Conservation (phyloP, 2,329 filamentous ascomycete genomes). For the Cladobotryum mycophilum region DNA sequence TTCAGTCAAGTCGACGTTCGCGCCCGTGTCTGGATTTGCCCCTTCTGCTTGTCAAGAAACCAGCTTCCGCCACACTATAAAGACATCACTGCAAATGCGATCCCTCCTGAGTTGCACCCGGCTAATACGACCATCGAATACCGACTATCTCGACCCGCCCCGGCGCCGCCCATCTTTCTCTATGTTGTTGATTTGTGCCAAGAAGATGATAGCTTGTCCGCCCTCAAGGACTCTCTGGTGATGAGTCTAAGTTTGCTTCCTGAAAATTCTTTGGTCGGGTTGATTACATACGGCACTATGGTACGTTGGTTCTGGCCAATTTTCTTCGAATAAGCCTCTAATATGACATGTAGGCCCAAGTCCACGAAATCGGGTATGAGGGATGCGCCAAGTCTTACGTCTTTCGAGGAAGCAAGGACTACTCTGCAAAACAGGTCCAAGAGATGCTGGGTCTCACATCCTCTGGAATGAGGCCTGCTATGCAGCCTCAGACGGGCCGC, state of each 20-base stretch:
- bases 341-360: conserved; percentile 61
- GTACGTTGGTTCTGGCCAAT: conserved; percentile 37
- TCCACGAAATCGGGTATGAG: conserved; percentile 95
- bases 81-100: conserved; percentile 77
- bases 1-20: conserved; percentile 74
- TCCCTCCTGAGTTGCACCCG: conserved; percentile 76
- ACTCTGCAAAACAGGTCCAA: conserved; percentile 96
- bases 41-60: conserved; percentile 80
- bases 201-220: conserved; percentile 77
- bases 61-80: conserved; percentile 81
- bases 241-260: conserved; percentile 79
- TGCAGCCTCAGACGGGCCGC: conserved; percentile 68
- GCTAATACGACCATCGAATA: conserved; percentile 88
- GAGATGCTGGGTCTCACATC: conserved; percentile 90
- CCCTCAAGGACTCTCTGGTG: conserved; percentile 78
- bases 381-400: conserved; percentile 99
- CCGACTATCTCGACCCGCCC: conserved; percentile 71
- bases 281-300: conserved; percentile 92
- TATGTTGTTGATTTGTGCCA: conserved; percentile 87
- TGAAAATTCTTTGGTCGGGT: conserved; percentile 72
- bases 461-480: conserved; percentile 65
- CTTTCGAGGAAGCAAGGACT: conserved; percentile 96
- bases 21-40: conserved; percentile 81
- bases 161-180: conserved; percentile 78
- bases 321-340: conserved; percentile 8